These are phyloP conservation scores for Agrostemma githago DNA, from an alignment of 148 eudicot genomes.

Conservation along the genomic window DNA sequence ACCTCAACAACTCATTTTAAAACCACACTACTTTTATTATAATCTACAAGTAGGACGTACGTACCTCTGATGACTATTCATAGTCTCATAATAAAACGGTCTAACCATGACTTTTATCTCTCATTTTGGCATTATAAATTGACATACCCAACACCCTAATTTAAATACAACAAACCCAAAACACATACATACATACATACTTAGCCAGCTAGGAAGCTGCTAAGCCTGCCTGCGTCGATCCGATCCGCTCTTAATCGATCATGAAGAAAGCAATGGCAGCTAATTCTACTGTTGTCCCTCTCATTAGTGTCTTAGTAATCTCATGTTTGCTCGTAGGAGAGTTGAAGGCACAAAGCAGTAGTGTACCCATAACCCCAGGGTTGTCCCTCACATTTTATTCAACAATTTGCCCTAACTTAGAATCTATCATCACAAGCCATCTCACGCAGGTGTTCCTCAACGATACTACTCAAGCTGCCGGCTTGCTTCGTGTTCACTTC, in stretches of 20 bases:
- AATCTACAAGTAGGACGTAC: not conserved
- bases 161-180: not conserved
- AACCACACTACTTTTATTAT: not conserved
- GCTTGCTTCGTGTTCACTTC: slow-evolving; percentile 51
- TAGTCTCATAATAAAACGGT: not conserved
- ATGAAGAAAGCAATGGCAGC: slow-evolving; percentile 6
- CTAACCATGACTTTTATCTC: not conserved
- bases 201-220: too few relatives aligned
- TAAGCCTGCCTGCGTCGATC: too few relatives aligned
- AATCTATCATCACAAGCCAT: slow-evolving; percentile 34
- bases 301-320: not conserved
- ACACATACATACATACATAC: not conserved
- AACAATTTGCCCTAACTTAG: slow-evolving; percentile 34
- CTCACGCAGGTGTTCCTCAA: slow-evolving; percentile 30
- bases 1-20: not conserved
- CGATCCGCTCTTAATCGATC: too few relatives aligned
- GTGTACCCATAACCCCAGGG: slow-evolving; percentile 28
- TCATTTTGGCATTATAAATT: slow-evolving; percentile 7
- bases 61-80: not conserved
- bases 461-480: slow-evolving; percentile 46
- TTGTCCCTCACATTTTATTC: slow-evolving; percentile 34
- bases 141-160: not conserved
- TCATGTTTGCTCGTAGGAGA: slow-evolving; percentile 4
- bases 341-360: slow-evolving; percentile 3
- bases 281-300: not conserved